phyloP scores from a whole-genome alignment of 495 filamentous ascomycete species.

The Penicillium ucsense region DNA sequence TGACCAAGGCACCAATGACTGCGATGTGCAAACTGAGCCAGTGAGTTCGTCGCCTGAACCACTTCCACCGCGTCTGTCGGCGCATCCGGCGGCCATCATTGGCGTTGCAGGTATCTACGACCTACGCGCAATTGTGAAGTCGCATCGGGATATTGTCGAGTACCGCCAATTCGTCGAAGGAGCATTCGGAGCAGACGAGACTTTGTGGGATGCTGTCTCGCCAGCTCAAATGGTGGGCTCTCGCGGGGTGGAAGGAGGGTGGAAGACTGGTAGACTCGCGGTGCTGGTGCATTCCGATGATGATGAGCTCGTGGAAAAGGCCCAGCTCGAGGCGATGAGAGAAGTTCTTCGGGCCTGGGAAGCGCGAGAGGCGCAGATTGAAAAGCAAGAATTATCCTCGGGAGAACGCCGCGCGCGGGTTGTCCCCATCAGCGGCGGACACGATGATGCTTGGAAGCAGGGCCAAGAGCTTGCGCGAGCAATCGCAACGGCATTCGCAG shows the following conservation, averaged over 20 bases:
- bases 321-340: constrained; percentile 42
- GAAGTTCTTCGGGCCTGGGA: constrained; percentile 24
- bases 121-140: constrained; percentile 41
- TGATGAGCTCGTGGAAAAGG: constrained; percentile 51
- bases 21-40: constrained; percentile 1
- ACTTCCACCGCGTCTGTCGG: constrained; percentile 13
- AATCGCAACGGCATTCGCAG: constrained; percentile 22
- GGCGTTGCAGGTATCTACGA: constrained; percentile 62
- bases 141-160: constrained; percentile 30
- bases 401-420: constrained; percentile 32
- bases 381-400: constrained; percentile 28
- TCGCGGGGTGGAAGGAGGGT: constrained; percentile 26
- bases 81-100: constrained; percentile 41
- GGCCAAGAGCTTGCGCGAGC: constrained; percentile 41
- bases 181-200: constrained; percentile 52
- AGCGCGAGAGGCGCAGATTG: constrained; percentile 12
- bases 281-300: constrained; percentile 50
- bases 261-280: constrained; percentile 36
- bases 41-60: constrained; percentile 11
- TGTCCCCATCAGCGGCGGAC: constrained; percentile 44
- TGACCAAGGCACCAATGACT: constrained; percentile 1
- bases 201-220: constrained; percentile 43
- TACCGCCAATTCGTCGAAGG: constrained; percentile 51
- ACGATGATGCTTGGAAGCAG: constrained; percentile 51
- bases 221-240: constrained; percentile 31